Base-by-base conservation (phyloP, 176 grass and related monocot species). In the Metroxylon sagu region DNA sequence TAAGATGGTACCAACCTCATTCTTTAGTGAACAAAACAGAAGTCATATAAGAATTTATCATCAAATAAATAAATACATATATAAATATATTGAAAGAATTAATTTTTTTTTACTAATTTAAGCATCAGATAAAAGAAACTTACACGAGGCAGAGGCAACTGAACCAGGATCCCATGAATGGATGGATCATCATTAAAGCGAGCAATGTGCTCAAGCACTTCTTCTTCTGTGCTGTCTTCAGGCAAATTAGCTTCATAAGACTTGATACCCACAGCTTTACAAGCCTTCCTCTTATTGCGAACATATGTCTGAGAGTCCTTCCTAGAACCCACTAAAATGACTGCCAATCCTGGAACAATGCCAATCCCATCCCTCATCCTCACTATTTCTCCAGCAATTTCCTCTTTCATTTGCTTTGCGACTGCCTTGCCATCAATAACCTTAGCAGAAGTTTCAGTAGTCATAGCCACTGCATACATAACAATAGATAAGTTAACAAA, bases 231-330 rank as follows among this genome's bases (percentile, higher is more conserved):
- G 66, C 78, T 80, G 49, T 91, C 84, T 60, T 97, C 93, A 0
- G 84, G 87, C 62, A 91, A 72, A 69, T 88, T 89, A 29, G 74
- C 81, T 65, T 92, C 87, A 4, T 80, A 97, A 0, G 87, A 97
- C 48, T 88, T 85, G 66, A 97, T 97, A 68, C 87, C 93, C 0
- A 97, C 87, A 0, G 67, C 87, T 18, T 91, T 76, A 2, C 87
- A 92, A 4, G 93, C 87, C 64, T 88, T 97, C 78, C 85, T 97
- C 78, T 97, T 97, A 63, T 91, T 97, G 39, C 87, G 76, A 48
- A 97, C 93, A 0, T 97, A 91, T 0, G 93, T 97, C 64, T 97
- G 87, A 1, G 87, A 91, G 65, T 97, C 93, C 73, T 91, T 91
- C 70, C 87, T 91, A 5, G 78, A 76, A 1, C 87, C 93, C 1